Conservation (phyloP, 225 moss, liverwort and hornwort species). For the Physcomitrium patens region DNA sequence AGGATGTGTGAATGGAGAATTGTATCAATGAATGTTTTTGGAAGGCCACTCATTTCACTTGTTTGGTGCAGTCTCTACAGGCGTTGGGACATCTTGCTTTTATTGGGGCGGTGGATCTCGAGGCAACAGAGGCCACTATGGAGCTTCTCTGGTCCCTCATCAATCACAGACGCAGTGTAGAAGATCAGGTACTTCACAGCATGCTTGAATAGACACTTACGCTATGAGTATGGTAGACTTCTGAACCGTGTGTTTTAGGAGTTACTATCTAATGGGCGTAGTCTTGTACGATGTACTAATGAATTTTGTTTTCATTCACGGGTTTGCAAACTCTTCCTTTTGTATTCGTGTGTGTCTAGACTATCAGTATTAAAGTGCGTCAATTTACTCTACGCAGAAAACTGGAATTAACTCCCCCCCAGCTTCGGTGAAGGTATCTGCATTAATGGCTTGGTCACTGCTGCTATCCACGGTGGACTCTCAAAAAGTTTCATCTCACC, state of each 20-base stretch:
- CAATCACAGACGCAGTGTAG: conserved; percentile 68
- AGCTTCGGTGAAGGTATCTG: conserved; percentile 71
- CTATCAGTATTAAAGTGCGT: not conserved
- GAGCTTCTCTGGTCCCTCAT: conserved; percentile 69
- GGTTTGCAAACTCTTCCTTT: no score
- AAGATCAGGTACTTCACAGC: conserved; percentile 66
- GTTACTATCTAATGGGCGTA: not conserved
- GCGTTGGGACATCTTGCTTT: conserved; percentile 69
- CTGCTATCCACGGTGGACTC: conserved; percentile 75
- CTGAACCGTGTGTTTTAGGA: not conserved
- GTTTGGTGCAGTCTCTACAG: conserved; percentile 62
- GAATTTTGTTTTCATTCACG: no score
- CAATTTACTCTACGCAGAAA: conserved; percentile 42
- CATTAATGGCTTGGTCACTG: conserved; percentile 73
- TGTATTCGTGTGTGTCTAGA: no score
- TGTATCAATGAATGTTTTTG: no score
- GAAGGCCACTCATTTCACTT: not conserved
- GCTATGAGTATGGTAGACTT: conserved; percentile 4
- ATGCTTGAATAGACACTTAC: not conserved
- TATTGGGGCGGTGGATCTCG: conserved; percentile 65
- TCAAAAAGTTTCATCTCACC: conserved; percentile 53
- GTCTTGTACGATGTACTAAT: not conserved
- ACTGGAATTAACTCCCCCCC: conserved; percentile 66
- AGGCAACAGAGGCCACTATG: conserved; percentile 66
- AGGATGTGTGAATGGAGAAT: no score